phyloP scores from a whole-genome alignment of 2,329 filamentous ascomycete species.

The Colletotrichum cordylinicola region DNA sequence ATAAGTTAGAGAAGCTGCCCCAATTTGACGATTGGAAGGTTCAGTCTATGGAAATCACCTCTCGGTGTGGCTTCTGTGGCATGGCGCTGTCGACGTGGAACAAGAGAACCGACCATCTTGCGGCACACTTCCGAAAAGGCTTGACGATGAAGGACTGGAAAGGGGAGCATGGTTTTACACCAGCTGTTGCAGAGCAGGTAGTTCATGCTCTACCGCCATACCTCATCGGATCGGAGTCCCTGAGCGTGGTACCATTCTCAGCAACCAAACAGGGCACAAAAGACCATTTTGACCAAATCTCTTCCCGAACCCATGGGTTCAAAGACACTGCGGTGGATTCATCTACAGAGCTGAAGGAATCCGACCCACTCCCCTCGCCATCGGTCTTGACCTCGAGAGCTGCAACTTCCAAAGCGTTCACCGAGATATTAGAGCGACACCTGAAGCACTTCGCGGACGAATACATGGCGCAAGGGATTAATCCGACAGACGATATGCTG shows the following conservation, averaged over 20 bases:
- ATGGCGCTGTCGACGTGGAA: constrained; percentile 28
- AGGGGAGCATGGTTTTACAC: constrained; percentile 30
- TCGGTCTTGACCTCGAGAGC: neutral
- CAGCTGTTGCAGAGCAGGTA: constrained; percentile 25
- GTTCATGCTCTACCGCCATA: constrained; percentile 31
- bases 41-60: constrained; percentile 25
- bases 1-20: constrained; percentile 39
- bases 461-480: neutral
- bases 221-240: constrained; percentile 27
- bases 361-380: neutral
- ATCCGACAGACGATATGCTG: constrained; percentile 30
- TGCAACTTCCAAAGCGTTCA: neutral
- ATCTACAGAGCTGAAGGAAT: neutral
- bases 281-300: constrained; percentile 27
- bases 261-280: constrained; percentile 26
- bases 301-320: neutral
- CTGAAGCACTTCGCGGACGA: neutral
- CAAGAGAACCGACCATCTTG: constrained; percentile 31
- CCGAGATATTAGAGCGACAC: neutral
- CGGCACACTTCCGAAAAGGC: constrained; percentile 31
- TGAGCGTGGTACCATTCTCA: constrained; percentile 30
- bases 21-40: constrained; percentile 42
- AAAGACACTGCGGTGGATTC: neutral
- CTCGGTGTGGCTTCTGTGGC: constrained; percentile 35
- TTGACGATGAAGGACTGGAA: constrained; percentile 33